Conservation (phyloP, 352 stramenopile species). For the Globisporangium barbulae region DNA sequence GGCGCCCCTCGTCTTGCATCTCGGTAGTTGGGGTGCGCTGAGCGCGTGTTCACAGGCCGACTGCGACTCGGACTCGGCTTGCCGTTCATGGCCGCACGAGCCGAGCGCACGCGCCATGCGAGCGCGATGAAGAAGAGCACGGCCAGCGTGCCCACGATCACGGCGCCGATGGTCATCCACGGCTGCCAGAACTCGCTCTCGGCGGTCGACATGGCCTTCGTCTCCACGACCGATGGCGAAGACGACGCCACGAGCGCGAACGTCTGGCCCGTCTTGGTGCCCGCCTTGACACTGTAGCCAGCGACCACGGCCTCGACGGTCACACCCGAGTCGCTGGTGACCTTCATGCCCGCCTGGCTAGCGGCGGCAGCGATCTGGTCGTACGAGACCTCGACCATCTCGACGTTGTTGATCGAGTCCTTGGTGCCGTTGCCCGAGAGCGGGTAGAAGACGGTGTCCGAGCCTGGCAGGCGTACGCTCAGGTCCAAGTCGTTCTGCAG, state of each 20-base stretch:
- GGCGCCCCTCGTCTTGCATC: neutral
- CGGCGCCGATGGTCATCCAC: constrained; percentile 69
- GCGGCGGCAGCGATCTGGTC: constrained; percentile 34
- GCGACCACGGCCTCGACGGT: constrained; percentile 60
- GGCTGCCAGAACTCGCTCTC: constrained; percentile 54
- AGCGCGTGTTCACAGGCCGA: neutral
- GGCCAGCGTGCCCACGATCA: constrained; percentile 43
- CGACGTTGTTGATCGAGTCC: constrained; percentile 71
- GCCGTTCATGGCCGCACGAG: constrained; percentile 9
- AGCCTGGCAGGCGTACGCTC: constrained; percentile 50
- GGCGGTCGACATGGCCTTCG: constrained; percentile 9
- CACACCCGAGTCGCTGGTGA: constrained; percentile 33
- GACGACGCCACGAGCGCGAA: constrained; percentile 82
- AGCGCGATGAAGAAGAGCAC: constrained; percentile 56
- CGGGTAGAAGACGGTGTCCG: constrained; percentile 49
- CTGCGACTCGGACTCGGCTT: constrained; percentile 17
- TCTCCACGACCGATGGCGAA: constrained; percentile 40
- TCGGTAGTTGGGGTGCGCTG: constrained; percentile 3
- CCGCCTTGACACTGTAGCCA: constrained; percentile 66
- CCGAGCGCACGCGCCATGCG: constrained; percentile 37
- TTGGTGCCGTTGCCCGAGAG: constrained; percentile 56
- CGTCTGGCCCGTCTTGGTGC: constrained; percentile 42
- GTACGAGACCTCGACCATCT: constrained; percentile 74
- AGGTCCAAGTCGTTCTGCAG: constrained; percentile 77
- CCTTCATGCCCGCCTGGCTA: constrained; percentile 22